These are phyloP conservation scores for Scortechinia acanthostroma DNA, from an alignment of 2,329 filamentous ascomycete species.

Conservation along the genomic window DNA sequence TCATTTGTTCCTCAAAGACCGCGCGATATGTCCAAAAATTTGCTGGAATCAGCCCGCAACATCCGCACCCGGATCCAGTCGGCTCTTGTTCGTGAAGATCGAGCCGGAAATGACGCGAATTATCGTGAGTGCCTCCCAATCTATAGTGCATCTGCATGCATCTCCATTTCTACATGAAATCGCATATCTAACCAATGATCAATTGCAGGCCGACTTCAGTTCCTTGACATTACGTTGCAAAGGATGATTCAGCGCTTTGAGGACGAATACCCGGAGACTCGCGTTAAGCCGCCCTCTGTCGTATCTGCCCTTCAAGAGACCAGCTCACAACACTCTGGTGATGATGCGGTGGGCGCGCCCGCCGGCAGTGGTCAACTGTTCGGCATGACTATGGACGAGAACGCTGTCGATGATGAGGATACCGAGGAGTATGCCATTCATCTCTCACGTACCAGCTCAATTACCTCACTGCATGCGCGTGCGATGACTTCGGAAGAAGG, in stretches of 20 bases:
- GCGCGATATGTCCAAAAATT: slow-evolving; percentile 78
- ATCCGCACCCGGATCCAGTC: slow-evolving; percentile 79
- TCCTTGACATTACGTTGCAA: slow-evolving; percentile 81
- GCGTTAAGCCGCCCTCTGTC: slow-evolving; percentile 28
- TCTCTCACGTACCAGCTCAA: slow-evolving; percentile 51
- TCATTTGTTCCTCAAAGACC: slow-evolving; percentile 48
- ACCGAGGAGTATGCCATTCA: slow-evolving; percentile 22
- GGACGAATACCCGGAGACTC: slow-evolving; percentile 88
- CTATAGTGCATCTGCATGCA: neutral
- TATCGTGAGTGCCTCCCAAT: slow-evolving; percentile 63
- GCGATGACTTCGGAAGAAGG: slow-evolving; percentile 64
- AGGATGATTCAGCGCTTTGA: slow-evolving; percentile 94
- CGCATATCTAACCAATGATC: too few species aligned
- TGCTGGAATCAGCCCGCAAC: slow-evolving; percentile 81
- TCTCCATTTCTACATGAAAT: neutral
- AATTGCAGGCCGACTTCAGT: slow-evolving; percentile 63
- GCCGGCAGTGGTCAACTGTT: slow-evolving; percentile 37
- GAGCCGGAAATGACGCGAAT: slow-evolving; percentile 64
- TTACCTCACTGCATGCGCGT: slow-evolving; percentile 61
- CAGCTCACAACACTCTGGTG: slow-evolving; percentile 9
- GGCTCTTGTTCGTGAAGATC: slow-evolving; percentile 70
- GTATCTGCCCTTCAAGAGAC: slow-evolving; percentile 9
- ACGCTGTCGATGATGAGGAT: slow-evolving; percentile 14
- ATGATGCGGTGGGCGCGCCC: slow-evolving; percentile 8
- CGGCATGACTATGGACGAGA: slow-evolving; percentile 1